Evolutionary conservation across 495 filamentous ascomycete species (phyloP).

Genomic region (Aspergillus saccharolyticus): DNA sequence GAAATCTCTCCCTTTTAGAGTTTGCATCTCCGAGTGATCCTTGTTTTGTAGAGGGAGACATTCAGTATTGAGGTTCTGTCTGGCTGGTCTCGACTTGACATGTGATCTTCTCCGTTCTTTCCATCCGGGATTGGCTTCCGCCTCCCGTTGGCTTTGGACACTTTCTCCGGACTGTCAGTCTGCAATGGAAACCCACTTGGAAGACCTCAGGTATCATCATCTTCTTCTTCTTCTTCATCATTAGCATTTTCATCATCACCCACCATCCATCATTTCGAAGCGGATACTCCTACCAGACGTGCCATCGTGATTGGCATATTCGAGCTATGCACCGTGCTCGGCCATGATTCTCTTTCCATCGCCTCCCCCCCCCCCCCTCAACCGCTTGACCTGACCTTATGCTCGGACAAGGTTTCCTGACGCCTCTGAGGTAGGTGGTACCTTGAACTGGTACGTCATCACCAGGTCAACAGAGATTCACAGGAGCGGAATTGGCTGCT

Average conservation of each 20-base stretch:
- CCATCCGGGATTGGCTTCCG: neutral
- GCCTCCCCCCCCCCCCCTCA: too few relatives aligned
- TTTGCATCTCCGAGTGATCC: neutral
- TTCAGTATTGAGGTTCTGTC: neutral
- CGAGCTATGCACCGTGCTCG: neutral
- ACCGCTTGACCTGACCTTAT: neutral
- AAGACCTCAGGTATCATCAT: neutral
- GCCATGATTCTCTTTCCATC: neutral
- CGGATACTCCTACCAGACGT: neutral
- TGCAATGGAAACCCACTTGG: neutral
- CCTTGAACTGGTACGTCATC: conserved; percentile 9
- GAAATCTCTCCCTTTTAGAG: conserved; percentile 6
- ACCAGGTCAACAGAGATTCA: neutral
- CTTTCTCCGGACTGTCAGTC: neutral
- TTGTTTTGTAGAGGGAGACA: too few relatives aligned
- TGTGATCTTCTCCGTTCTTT: neutral
- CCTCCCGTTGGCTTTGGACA: neutral
- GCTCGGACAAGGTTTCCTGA: conserved; percentile 12
- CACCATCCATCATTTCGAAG: neutral
- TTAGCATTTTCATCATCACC: too few relatives aligned
- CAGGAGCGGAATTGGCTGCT: neutral
- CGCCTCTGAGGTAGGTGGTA: conserved; percentile 12
- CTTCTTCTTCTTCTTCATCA: too few relatives aligned
- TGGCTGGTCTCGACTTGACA: neutral
- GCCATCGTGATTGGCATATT: neutral